phyloP scores from a whole-genome alignment of 2,329 filamentous ascomycete species.

The Ascomycota sp. region DNA sequence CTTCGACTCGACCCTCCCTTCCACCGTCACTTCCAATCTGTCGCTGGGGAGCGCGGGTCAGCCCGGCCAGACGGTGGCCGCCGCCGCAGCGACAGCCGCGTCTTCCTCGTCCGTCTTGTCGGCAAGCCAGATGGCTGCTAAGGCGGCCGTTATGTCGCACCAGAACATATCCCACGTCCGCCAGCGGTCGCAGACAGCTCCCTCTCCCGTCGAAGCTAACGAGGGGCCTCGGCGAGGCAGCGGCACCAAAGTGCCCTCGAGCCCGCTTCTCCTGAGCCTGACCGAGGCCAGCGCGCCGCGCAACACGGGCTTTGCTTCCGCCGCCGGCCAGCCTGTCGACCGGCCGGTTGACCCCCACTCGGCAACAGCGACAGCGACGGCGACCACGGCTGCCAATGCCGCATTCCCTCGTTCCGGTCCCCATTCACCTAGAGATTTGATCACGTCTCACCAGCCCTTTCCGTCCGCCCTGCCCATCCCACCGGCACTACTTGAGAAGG shows the following conservation, averaged over 20 bases:
- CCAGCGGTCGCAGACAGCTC: conserved; percentile 56
- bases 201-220: conserved; percentile 28
- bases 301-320: conserved; percentile 30
- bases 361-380: conserved; percentile 45
- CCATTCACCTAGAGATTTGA: conserved; percentile 24
- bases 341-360: conserved; percentile 30
- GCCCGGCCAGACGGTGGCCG: conserved; percentile 15
- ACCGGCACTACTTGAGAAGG: conserved; percentile 32
- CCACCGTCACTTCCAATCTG: conserved; percentile 34
- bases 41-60: conserved; percentile 25
- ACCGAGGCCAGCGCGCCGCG: conserved; percentile 44
- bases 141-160: conserved; percentile 53
- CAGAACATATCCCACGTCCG: conserved; percentile 30
- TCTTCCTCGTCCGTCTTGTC: conserved; percentile 14
- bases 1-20: conserved; percentile 55
- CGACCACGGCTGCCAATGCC: conserved; percentile 44
- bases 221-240: conserved; percentile 23
- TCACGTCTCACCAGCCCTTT: too few species aligned
- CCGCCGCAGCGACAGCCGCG: conserved; percentile 11
- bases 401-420: conserved; percentile 49
- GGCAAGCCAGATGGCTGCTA: conserved; percentile 63
- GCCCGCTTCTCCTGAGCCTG: conserved; percentile 40
- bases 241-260: conserved; percentile 29
- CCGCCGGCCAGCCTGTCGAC: conserved; percentile 26
- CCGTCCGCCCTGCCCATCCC: conserved; percentile 14